phyloP scores from a whole-genome alignment of 805 yeast species.

The Wickerhamomyces bovis region DNA sequence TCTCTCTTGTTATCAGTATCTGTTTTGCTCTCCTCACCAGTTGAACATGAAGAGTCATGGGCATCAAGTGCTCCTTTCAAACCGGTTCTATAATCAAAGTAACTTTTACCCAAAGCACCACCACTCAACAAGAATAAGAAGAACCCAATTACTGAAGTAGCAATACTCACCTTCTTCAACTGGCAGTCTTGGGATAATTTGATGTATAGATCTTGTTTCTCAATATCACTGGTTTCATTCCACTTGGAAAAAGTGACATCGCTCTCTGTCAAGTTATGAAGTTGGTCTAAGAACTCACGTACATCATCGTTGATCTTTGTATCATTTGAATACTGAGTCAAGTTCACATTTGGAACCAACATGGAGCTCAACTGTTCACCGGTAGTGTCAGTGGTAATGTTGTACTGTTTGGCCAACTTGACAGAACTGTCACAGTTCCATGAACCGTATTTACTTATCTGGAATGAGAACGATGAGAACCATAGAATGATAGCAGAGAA shows the following conservation, averaged over 20 bases:
- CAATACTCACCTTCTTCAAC: slow-evolving; percentile 14
- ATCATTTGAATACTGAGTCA: neutral
- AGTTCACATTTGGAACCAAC: slow-evolving; percentile 1
- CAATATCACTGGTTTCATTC: slow-evolving; percentile 6
- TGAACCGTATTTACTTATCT: slow-evolving; percentile 22
- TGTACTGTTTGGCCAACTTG: slow-evolving; percentile 21
- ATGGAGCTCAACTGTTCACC: slow-evolving; percentile 1
- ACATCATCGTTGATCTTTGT: neutral
- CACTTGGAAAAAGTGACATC: slow-evolving; percentile 5
- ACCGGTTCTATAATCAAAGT: neutral
- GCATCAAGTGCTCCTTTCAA: neutral
- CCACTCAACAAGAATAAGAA: slow-evolving; percentile 10
- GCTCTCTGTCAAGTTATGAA: neutral
- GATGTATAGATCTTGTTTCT: slow-evolving; percentile 10
- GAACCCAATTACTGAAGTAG: slow-evolving; percentile 8
- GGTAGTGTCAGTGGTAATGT: slow-evolving; percentile 16
- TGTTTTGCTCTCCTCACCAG: neutral
- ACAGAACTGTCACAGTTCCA: slow-evolving; percentile 23
- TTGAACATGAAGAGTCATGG: neutral
- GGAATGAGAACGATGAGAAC: slow-evolving; percentile 21
- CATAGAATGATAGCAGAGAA: slow-evolving; percentile 15
- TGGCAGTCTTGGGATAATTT: slow-evolving; percentile 13
- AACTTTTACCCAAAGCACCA: slow-evolving; percentile 4
- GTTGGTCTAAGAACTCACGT: neutral
- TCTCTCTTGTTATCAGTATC: neutral